Evolutionary conservation across 2,329 filamentous ascomycete genomes (phyloP).

Genomic region (Fusarium austroafricanum): DNA sequence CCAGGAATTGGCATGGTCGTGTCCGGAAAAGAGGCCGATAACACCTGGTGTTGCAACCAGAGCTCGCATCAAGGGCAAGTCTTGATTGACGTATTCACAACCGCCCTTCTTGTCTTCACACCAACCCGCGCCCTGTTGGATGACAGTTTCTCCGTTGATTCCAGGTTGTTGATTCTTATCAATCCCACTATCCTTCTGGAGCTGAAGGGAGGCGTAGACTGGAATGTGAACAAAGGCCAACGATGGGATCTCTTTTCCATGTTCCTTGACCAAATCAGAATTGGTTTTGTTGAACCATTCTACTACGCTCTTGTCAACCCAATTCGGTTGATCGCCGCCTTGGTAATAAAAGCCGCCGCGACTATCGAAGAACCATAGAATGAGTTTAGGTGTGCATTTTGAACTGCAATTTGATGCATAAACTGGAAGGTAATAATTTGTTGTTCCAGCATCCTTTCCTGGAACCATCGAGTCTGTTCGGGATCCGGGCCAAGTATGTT

Average conservation of each 20-base stretch:
- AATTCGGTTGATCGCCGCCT: constrained; percentile 51
- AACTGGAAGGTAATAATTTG: constrained; percentile 59
- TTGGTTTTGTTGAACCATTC: constrained; percentile 58
- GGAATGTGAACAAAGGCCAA: constrained; percentile 64
- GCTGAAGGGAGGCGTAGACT: constrained; percentile 45
- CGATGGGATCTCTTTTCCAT: constrained; percentile 54
- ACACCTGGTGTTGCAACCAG: constrained; percentile 65
- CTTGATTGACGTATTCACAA: constrained; percentile 61
- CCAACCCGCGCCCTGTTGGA: constrained; percentile 58
- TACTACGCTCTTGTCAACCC: constrained; percentile 59
- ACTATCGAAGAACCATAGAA: constrained; percentile 78
- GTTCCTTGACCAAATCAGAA: constrained; percentile 43
- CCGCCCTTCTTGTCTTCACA: constrained; percentile 53
- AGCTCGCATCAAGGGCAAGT: constrained; percentile 72
- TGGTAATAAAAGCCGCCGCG: constrained; percentile 66
- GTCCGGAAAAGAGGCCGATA: constrained; percentile 70
- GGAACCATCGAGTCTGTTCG: constrained; percentile 43
- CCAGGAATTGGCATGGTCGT: constrained; percentile 74
- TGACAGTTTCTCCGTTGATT: constrained; percentile 59
- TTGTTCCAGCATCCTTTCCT: constrained; percentile 47
- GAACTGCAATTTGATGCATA: constrained; percentile 49
- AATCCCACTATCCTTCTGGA: constrained; percentile 47
- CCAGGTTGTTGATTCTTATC: constrained; percentile 57
- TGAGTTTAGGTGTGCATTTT: constrained; percentile 51
- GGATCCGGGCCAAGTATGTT: constrained; percentile 40